Evolutionary conservation across 129 eudicot genomes (phyloP).

Genomic region (Artemisia argyi): DNA sequence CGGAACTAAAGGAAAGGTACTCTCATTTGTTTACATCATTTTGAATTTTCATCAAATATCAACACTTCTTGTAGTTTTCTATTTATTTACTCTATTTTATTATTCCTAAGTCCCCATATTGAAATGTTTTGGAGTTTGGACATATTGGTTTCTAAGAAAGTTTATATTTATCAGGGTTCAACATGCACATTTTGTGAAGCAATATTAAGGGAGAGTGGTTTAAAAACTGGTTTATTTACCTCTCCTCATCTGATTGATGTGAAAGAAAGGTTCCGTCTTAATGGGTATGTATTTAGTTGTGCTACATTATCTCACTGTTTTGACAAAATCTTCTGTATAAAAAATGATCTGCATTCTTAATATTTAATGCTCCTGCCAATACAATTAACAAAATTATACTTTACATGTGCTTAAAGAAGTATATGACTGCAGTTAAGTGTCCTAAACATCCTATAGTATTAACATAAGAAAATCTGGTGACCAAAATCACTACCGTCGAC

Average conservation of each 20-base stretch:
- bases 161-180: slow-evolving; percentile 70
- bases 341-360: background rate
- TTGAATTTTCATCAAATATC: background rate
- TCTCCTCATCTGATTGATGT: slow-evolving; percentile 95
- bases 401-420: background rate
- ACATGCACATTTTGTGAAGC: slow-evolving; percentile 93
- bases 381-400: background rate
- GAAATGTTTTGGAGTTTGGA: background rate
- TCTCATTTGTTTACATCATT: slow-evolving; percentile 15
- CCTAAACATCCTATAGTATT: background rate
- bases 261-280: slow-evolving; percentile 84
- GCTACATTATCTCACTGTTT: slow-evolving; percentile 4
- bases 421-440: background rate
- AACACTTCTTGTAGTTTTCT: slow-evolving; percentile 4
- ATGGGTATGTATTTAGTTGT: slow-evolving; percentile 67
- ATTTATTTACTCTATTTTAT: background rate
- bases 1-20: slow-evolving; percentile 98
- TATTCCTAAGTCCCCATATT: slow-evolving; percentile 7
- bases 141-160: slow-evolving; percentile 14
- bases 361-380: slow-evolving; percentile 6
- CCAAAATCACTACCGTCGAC: no score
- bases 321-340: slow-evolving; percentile 11
- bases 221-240: slow-evolving; percentile 81
- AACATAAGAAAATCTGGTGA: background rate
- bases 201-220: slow-evolving; percentile 78